Conservation (phyloP, 345 rosid species). For the Conringia planisiliqua region DNA sequence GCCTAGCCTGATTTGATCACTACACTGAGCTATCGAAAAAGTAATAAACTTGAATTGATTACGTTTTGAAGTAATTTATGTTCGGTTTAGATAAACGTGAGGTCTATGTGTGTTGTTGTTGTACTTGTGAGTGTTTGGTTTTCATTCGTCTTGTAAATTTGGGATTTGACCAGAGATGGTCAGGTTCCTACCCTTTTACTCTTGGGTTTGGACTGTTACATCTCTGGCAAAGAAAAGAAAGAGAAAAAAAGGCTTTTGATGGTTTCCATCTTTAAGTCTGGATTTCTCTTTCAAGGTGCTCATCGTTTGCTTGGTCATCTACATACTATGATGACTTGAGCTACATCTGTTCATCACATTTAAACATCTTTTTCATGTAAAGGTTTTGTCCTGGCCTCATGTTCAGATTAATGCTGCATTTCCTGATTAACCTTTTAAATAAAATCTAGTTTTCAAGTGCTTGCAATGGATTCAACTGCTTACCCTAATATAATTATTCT, state of each 20-base stretch:
- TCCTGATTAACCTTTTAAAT: not conserved
- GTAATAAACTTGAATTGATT: not conserved
- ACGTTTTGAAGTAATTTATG: not conserved
- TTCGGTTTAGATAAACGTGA: not conserved
- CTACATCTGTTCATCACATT: conserved; percentile 36
- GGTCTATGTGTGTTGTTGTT: not conserved
- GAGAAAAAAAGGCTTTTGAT: conserved; percentile 35
- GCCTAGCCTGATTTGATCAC: not conserved
- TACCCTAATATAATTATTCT: not conserved
- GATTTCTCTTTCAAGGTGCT: conserved; percentile 31
- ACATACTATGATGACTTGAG: conserved; percentile 15
- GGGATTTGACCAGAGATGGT: conserved; percentile 33
- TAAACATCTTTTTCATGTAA: not conserved
- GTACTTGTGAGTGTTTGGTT: not conserved
- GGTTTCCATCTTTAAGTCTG: conserved; percentile 38
- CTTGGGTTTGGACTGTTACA: conserved; percentile 42
- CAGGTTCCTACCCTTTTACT: conserved; percentile 36
- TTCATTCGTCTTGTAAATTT: not conserved
- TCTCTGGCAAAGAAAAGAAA: conserved; percentile 40
- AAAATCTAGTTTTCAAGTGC: not conserved
- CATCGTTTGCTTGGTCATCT: conserved; percentile 36
- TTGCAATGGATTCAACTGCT: not conserved
- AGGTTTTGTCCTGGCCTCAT: not conserved
- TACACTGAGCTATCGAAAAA: not conserved
- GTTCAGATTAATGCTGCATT: not conserved